Percentiles rank a stretch among this genome's conserved stretches.
Conservation (phyloP, 225 moss, liverwort and hornwort genomes). For the Ulota crispa region DNA sequence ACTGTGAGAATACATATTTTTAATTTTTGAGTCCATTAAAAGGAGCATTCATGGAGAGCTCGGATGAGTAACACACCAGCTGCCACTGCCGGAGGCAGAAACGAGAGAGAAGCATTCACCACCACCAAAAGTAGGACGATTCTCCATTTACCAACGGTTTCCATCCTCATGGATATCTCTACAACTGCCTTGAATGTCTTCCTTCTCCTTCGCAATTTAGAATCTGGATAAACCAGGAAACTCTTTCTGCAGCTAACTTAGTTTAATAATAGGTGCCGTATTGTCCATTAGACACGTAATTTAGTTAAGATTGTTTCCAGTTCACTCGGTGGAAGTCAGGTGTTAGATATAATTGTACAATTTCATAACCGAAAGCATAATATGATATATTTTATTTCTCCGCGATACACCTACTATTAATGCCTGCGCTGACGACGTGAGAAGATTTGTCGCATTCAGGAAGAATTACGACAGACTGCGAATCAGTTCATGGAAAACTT, state of each 20-base stretch:
- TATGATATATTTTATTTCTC: background rate
- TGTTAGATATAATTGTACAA: background rate
- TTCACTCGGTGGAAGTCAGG: background rate
- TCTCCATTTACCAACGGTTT: background rate
- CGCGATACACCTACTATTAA: background rate
- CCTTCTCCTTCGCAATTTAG: background rate
- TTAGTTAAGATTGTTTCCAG: background rate
- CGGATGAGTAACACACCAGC: constrained; percentile 9
- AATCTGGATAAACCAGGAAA: background rate
- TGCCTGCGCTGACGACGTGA: background rate
- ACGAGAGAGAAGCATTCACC: constrained; percentile 9
- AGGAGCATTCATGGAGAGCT: background rate
- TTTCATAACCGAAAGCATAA: background rate
- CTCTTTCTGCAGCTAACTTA: background rate
- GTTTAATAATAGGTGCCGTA: background rate
- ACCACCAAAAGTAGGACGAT: background rate
- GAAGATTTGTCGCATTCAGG: background rate
- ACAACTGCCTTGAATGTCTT: background rate
- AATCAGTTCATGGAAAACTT: background rate
- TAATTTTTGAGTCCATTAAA: too few species aligned
- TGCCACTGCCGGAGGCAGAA: background rate
- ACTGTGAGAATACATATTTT: background rate
- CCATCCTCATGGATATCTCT: constrained; percentile 7
- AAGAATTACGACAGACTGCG: too few species aligned
- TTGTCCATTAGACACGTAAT: background rate